Evolutionary conservation across 176 grass and related monocot genomes (phyloP).

Genomic region (Dendrocalamus sinicus): DNA sequence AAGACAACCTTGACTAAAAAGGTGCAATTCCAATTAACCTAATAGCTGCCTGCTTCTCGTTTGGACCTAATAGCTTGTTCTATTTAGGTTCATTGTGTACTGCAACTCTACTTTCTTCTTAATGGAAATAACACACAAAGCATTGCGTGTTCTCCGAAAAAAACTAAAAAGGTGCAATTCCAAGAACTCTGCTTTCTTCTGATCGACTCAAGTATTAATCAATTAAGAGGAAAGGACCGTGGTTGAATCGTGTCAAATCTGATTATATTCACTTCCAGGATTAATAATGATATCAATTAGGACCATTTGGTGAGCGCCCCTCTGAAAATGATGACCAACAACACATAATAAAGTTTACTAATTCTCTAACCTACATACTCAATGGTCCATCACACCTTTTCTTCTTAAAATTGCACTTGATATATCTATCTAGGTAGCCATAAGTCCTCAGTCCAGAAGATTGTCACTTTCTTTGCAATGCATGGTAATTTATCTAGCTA

Average conservation of each 20-base stretch:
- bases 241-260: background rate
- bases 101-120: too few species aligned
- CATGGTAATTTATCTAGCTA: too few species aligned
- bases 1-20: background rate
- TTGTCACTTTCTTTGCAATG: too few species aligned
- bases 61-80: too few species aligned
- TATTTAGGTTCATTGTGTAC: too few species aligned
- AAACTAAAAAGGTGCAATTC: background rate
- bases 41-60: too few species aligned
- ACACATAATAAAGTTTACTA: constrained; percentile 4
- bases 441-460: too few species aligned
- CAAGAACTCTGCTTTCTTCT: background rate
- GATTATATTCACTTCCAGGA: background rate
- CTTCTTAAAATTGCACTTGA: too few species aligned
- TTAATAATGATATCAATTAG: background rate
- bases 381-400: background rate
- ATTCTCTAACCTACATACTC: background rate
- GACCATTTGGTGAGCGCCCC: background rate
- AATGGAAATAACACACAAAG: too few species aligned
- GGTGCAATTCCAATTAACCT: background rate
- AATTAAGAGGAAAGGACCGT: background rate
- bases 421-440: too few species aligned
- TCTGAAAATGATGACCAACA: background rate
- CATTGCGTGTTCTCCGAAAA: too few species aligned
- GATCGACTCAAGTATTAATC: background rate